Percentiles rank a stretch among this genome's conserved stretches.
Conservation (phyloP, 2,329 filamentous ascomycete species). For the Colletotrichum spaethianum region DNA sequence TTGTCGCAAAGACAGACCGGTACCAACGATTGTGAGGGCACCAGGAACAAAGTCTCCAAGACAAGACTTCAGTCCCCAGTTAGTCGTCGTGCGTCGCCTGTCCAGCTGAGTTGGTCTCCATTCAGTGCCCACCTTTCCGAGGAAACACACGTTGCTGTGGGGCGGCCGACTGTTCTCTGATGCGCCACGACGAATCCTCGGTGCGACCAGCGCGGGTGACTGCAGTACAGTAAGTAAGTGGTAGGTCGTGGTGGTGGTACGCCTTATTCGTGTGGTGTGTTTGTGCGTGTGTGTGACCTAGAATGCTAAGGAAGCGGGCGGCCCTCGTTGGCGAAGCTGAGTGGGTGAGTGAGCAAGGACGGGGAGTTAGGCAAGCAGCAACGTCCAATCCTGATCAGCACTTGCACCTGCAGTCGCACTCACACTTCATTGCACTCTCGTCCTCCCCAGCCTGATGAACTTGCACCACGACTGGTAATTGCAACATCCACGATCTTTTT, state of each 20-base stretch:
- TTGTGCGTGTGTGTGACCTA: neutral
- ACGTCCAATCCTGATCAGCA: conserved; percentile 6
- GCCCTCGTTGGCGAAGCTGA: neutral
- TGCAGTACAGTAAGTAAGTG: neutral
- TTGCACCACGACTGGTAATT: neutral
- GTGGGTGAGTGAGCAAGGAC: neutral
- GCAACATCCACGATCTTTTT: neutral
- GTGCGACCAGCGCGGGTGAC: neutral
- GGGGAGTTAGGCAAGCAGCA: neutral
- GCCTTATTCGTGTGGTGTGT: neutral
- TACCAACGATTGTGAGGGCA: neutral
- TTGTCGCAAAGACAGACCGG: neutral
- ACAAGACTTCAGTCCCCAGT: neutral
- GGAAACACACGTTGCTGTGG: conserved; percentile 10
- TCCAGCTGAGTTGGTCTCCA: conserved; percentile 7
- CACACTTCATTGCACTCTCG: neutral
- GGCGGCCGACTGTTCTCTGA: conserved; percentile 8
- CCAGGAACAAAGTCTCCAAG: neutral
- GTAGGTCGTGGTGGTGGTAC: neutral
- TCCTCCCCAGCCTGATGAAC: neutral
- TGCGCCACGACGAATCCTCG: neutral
- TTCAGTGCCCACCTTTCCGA: conserved; percentile 11
- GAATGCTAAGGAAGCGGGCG: neutral
- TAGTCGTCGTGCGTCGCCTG: neutral
- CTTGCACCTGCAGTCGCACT: conserved; percentile 9